Evolutionary conservation across 768 basidiomycete genomes (phyloP), one percentile per base, ranked within the genome.

Genomic region (Rhodosporidiobolus sp.): DNA sequence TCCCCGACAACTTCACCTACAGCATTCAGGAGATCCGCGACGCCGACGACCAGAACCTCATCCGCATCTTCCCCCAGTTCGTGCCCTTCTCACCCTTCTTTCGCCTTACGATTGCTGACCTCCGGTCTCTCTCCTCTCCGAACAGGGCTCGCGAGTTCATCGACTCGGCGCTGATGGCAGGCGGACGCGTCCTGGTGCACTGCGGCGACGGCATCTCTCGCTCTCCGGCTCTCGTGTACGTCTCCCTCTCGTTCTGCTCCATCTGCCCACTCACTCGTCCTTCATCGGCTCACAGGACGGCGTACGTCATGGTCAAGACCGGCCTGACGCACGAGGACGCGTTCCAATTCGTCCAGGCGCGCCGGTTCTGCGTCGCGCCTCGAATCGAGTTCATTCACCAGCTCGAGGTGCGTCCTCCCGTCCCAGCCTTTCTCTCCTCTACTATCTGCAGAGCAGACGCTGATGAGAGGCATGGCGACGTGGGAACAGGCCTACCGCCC

Each of bases 1-100:
- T 93, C 78, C 88, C 88, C 5, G 89, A 89, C 0, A 83, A 86
- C 30, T 92, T 94, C 82, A 77, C 79, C 50, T 96, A 96, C 80
- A 80, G 92, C 79, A 87, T 88, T 2, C 83, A 95, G 46, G 89
- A 94, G 79, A 91, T 96, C 35, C 86, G 92, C 79, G 93, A 96
- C 80, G 92, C 87, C 75, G 92, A 94, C 80, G 93, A 95, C 79
- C 94, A 96, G 82, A 96, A 96, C 79, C 85, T 96, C 52, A 95
- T 96, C 77, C 85, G 90, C 35, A 82, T 94, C 54, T 95, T 95
- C 81, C 94, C 93, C n/a, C 79, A 80, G 93, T 93, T 74, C 67
- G 87, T 6, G 22, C 26, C 61, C 22, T 10, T 43, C 38, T 14
- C 7, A 43, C 12, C 26, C 17, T 43, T 50, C 19, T 46, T 14